Evolutionary conservation across 768 basidiomycete species (phyloP), one percentile per base, ranked within the genome.

Genomic region (Hortiboletus flavorubellus): DNA sequence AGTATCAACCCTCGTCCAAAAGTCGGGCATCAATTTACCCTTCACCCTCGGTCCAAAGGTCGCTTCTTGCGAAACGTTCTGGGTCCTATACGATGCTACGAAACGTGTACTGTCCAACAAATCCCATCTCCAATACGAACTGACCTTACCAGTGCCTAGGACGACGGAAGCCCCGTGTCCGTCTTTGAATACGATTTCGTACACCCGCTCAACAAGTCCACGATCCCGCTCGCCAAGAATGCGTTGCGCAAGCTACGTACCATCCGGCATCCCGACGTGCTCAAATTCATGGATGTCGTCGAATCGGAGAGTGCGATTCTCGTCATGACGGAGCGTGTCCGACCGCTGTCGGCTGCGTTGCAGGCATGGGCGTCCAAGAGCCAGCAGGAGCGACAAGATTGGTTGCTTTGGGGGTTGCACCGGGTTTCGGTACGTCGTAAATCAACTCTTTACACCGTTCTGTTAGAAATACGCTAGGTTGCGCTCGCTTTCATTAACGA

Each of bases 261-360:
- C 4, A 91, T 87, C 9, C 84, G 97, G 35, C 97, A 99, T 78
- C 97, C 97, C 0, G 94, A 98, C 71, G 84, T 98, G 2, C 83
- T 99, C 62, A 95, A 91, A 68, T 98, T 95, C 73, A 83, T 99
- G 76, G 97, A 98, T 59, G 91, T 83, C 2, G 84, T 92, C 16
- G 95, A 98, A 69, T 88, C 93, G 2, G 97, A 98, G 49, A 81
- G 83, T 12, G 81, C 81, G 1, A 81, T 98, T 41, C 88, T 91
- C 69, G 90, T 99, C 64, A 90, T 98, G 79, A 99, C 97, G 1
- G 97, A 99, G 72, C 87, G 92, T 4, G 87, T 98, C 12, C 79
- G 82, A 33, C 92, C 96, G 5, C 74, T 98, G 18, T 76, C 80
- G 14, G 67, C 73, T 8, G 80, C 82, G 1, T 68, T 97, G 46